Conservation (phyloP, 805 yeast species). For the Yarrowia sp. region DNA sequence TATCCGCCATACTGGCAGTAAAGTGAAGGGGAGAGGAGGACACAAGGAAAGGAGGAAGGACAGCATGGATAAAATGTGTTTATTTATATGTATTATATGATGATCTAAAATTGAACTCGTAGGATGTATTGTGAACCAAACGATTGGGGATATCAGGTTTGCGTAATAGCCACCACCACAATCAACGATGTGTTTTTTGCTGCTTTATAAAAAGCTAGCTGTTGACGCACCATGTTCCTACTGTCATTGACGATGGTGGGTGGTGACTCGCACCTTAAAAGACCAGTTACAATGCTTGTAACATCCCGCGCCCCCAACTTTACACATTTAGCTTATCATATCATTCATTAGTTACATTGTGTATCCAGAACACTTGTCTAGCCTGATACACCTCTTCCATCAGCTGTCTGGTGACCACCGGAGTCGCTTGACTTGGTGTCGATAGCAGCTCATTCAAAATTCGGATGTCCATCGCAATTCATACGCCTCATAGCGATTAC, state of each 20-base stretch:
- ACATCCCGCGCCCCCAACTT: no score
- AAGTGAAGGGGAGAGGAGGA: neutral
- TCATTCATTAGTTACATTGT: constrained; percentile 22
- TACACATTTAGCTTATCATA: neutral
- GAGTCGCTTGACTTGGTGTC: no score
- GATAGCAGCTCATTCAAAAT: no score
- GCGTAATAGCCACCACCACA: no score
- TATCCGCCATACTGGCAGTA: constrained; percentile 16
- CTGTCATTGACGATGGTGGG: no score
- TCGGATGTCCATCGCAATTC: neutral
- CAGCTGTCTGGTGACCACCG: neutral
- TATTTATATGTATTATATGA: constrained; percentile 23
- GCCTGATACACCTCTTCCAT: neutral
- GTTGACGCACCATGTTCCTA: no score
- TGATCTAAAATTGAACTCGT: neutral
- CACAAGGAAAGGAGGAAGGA: neutral
- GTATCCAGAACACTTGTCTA: neutral
- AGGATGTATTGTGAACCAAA: no score
- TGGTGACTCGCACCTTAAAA: no score
- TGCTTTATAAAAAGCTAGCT: no score
- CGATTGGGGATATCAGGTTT: no score
- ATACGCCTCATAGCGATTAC: constrained; percentile 31
- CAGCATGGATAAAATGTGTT: constrained; percentile 9
- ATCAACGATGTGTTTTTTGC: no score
- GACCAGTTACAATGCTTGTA: no score